Base-by-base conservation (phyloP, 2,329 filamentous ascomycete species). In the Phyllosticta citriasiana region DNA sequence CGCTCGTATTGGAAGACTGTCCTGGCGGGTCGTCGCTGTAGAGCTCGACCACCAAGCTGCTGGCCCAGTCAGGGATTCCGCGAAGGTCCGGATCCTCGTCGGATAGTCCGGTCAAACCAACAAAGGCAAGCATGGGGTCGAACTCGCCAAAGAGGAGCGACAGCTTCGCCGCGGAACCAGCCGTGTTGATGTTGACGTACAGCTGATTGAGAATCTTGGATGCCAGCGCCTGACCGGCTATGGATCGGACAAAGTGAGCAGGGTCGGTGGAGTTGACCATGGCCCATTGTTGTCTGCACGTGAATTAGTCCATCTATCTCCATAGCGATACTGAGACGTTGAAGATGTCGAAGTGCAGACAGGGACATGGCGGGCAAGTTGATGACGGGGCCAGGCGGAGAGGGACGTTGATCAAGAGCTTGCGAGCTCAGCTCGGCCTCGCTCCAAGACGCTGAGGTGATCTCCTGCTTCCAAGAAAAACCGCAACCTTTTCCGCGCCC, bases 11-110 rank as follows among this genome's bases (percentile, higher is more conserved):
- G 9, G 57, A 14, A 2, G 62, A 57, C 26, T 25, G 52, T n/a
- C 22, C 26, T 4, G 33, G 40, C 24, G 54, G 73, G 19, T 50
- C 55, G 55, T 57, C 57, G 61, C 76, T 78, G 68, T 77, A 82
- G 10, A 84, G 72, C 66, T 84, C 82, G 59, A 84, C 79, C 6
- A 79, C 72, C 56, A 81, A 73, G 2, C 78, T 78, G 6, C 78
- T 76, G 3, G 78, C 81, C 35, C 71, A 77, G 14, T 74, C 71
- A 0, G 81, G 80, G 3, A 81, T 71, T 25, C 78, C 77, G 64
- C 76, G 76, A 10, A 52, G 51, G 57, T 74, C 67, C 65, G 72
- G 68, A 19, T 69, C 65, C 12, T 16, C 4, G 5, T 47, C 40
- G 53, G 78, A 69, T 60, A 84, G 64, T 50, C 70, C 64, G 53